Evolutionary conservation across 2,329 filamentous ascomycete genomes (phyloP), one percentile per base, ranked within the genome.

Genomic region (Furcasterigmium sp.): DNA sequence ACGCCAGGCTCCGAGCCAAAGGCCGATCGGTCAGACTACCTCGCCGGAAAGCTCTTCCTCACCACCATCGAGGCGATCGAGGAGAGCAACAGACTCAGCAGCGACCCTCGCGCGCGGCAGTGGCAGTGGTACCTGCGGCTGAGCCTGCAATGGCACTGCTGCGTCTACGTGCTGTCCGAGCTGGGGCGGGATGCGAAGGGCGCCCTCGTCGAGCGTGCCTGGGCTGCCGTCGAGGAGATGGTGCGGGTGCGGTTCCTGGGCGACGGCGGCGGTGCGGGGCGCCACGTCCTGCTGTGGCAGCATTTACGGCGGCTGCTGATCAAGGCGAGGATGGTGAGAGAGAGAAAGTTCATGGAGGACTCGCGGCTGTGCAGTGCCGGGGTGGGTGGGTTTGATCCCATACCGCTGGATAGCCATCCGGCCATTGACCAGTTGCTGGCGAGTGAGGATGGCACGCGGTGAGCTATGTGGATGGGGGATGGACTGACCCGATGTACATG

Each of bases 241-340:
- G 38, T 32, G 13, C 38, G 18, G 13, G 26, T 18, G 15, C 28
- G 38, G 26, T 32, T 40, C 13, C 38, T 20, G 11, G 38, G 28
- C 6, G 15, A 21, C 11, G 26, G 20, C 4, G 13, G 10, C 15
- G 18, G 28, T 21, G 13, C 28, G 8, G 26, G 28, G 6, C 15
- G 15, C 17, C 38, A 40, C 8, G 38, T 40, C 5, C 17, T 40
- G 11, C 26, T 40, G 15, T 40, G 38, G 38, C 38, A 40, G 38
- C 26, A 29, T 9, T 5, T 40, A 9, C 10, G 38, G 26, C 38
- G 38, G 18, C 14, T 40, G 18, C 19, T 40, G 38, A 40, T 40
- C 38, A 40, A 40, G 17, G 38, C 38, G 14, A 40, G 38, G 26
- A 20, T 40, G 26, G 23, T 18, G 25, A 30, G 37, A 26, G 38